Percentiles rank a stretch among this genome's conserved stretches.
These are phyloP conservation scores for Fusarium devonianum DNA, from an alignment of 2,329 filamentous ascomycete species.

Conservation along the genomic window DNA sequence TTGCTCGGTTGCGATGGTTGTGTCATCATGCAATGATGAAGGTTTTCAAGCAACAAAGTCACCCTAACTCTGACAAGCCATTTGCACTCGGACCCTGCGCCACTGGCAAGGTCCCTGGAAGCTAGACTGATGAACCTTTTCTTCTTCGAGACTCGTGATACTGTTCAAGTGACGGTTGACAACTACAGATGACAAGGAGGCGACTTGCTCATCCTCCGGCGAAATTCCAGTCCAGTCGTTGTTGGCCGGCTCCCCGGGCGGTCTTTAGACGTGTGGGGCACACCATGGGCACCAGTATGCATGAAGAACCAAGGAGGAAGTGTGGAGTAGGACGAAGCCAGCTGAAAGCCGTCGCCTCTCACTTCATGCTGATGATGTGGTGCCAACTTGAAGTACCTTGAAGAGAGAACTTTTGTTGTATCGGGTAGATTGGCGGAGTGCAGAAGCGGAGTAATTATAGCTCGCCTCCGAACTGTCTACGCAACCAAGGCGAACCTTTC, in stretches of 20 bases:
- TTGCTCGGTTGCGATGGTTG: slow-evolving; percentile 23
- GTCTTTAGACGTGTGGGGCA: slow-evolving; percentile 26
- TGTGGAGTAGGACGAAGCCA: slow-evolving; percentile 36
- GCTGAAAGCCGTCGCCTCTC: slow-evolving; percentile 31
- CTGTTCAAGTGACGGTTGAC: slow-evolving; percentile 24
- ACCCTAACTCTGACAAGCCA: slow-evolving; percentile 7
- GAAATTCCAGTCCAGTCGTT: slow-evolving; percentile 21
- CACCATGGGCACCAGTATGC: slow-evolving; percentile 14
- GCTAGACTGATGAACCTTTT: slow-evolving; percentile 6
- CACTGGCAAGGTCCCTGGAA: slow-evolving; percentile 27
- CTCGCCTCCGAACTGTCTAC: slow-evolving; percentile 8
- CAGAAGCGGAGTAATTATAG: neutral
- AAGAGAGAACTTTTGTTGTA: slow-evolving; percentile 10
- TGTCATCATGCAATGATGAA: slow-evolving; percentile 34
- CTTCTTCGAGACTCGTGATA: too few relatives aligned
- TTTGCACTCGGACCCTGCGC: slow-evolving; percentile 18
- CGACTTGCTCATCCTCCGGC: slow-evolving; percentile 20
- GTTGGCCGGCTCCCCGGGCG: slow-evolving; percentile 21
- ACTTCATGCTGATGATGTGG: slow-evolving; percentile 7
- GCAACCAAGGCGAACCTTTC: slow-evolving; percentile 20
- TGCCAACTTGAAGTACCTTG: neutral
- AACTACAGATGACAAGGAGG: slow-evolving; percentile 26
- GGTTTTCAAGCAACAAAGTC: neutral
- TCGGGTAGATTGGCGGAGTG: slow-evolving; percentile 10
- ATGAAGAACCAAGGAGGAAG: slow-evolving; percentile 33